phyloP scores from a whole-genome alignment of 805 yeast species.

The Candida krabiensis region DNA sequence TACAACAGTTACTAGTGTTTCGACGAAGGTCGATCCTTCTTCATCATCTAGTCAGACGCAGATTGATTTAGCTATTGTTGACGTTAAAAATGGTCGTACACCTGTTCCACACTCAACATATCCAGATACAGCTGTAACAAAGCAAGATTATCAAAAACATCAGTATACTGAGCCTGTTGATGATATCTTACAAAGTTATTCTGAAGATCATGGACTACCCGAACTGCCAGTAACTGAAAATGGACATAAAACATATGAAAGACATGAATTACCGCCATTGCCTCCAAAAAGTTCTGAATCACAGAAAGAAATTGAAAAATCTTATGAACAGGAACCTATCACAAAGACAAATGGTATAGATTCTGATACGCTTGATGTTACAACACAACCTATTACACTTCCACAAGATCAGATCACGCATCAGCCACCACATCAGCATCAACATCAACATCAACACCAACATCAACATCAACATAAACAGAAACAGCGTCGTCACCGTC shows the following conservation, averaged over 20 bases:
- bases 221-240: conserved; percentile 10
- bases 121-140: conserved; percentile 20
- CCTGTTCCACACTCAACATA: conserved; percentile 10
- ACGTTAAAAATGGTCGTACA: not conserved
- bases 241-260: not conserved
- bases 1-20: conserved; percentile 11
- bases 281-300: not conserved
- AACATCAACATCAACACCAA: conserved; percentile 14
- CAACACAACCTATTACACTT: conserved; percentile 1
- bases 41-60: conserved; percentile 8
- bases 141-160: conserved; percentile 18
- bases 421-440: conserved; percentile 4
- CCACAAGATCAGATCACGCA: conserved; percentile 11
- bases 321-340: not conserved
- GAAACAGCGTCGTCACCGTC: conserved; percentile 46
- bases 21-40: conserved; percentile 11
- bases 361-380: not conserved
- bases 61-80: conserved; percentile 2
- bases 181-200: conserved; percentile 7
- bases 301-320: not conserved
- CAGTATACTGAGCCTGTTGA: conserved; percentile 9
- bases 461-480: conserved; percentile 28
- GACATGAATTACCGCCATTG: conserved; percentile 2
- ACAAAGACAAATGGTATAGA: conserved; percentile 3
- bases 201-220: conserved; percentile 19